A percentile compares a stretch with the other conserved stretches of the same genome.
phyloP scores from a whole-genome alignment of 805 yeast genomes.

The Ogataea henricii region DNA sequence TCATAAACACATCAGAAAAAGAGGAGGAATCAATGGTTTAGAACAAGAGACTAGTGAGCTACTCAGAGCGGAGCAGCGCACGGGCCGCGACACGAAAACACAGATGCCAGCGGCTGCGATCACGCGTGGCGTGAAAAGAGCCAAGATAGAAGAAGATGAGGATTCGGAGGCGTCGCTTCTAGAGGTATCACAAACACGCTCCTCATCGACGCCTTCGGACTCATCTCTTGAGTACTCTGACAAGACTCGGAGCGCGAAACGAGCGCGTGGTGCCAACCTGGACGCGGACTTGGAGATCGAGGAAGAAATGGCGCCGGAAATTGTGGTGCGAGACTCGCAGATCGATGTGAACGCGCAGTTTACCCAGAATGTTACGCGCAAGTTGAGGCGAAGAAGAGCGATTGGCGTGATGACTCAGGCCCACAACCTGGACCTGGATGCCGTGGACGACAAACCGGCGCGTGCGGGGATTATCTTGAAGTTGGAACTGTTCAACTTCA shows the following conservation, averaged over 20 bases:
- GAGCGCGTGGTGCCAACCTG: neutral
- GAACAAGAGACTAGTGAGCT: neutral
- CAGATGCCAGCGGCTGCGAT: neutral
- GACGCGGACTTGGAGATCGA: slow-evolving; percentile 7
- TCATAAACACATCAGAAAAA: neutral
- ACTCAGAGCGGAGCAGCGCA: neutral
- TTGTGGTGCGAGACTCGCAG: slow-evolving; percentile 23
- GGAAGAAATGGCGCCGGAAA: slow-evolving; percentile 13
- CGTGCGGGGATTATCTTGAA: slow-evolving; percentile 69
- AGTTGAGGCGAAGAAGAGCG: slow-evolving; percentile 23
- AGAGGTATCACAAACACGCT: slow-evolving; percentile 11
- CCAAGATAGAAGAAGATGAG: slow-evolving; percentile 3
- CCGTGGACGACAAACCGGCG: slow-evolving; percentile 35
- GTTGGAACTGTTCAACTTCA: slow-evolving; percentile 70
- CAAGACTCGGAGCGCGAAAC: neutral
- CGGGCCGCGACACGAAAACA: neutral
- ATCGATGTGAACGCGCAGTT: slow-evolving; percentile 31
- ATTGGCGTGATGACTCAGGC: slow-evolving; percentile 28
- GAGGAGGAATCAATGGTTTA: neutral
- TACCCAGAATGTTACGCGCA: slow-evolving; percentile 31
- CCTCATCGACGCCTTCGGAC: slow-evolving; percentile 10
- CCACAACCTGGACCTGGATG: slow-evolving; percentile 12
- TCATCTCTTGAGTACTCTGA: slow-evolving; percentile 1
- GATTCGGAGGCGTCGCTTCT: slow-evolving; percentile 10
- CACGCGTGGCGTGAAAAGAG: slow-evolving; percentile 12